Base-by-base conservation (phyloP, 2,329 filamentous ascomycete species). In the Stachybotrys chlorohalonatus region DNA sequence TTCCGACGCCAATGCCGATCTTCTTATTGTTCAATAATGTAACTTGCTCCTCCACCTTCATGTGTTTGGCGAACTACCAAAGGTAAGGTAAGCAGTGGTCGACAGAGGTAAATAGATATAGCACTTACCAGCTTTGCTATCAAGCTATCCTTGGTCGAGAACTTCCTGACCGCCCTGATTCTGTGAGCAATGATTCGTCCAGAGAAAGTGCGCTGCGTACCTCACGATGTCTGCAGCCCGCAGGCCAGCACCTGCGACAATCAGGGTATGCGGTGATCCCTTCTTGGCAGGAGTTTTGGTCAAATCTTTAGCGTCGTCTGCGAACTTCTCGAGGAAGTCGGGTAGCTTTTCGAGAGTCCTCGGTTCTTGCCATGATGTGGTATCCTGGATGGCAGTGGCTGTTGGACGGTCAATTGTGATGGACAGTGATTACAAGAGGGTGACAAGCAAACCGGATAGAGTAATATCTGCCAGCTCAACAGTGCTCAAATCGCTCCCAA, bases 1-100 rank as follows among this genome's bases (percentile, higher is more conserved):
- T 99, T 4, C 94, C 94, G 13, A 96, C 90, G 3, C 88, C 92
- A 59, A 97, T 89, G 31, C 90, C 90, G 11, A 91, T 89, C 57
- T 86, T 85, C 60, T 73, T 77, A 53, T 73, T 78, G 64, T 87
- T 80, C 47, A 95, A 82, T 66, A 88, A 89, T 56, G 86, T 79
- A 53, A 92, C 83, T 39, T 92, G 89, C 63, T 97, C 93, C 53
- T 89, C 83, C 11, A 99, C 73, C 73, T 99, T 99, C 76, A 99
- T 95, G 70, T 99, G 94, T 71, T 99, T 99, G 36, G 94, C 93
- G 70, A 99, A 99, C 67, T 83, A 53, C 4, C 36, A 9, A 5
- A 36, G 24, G 24, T 4, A 24, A 2, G 24, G 24, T 24, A 24
- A 24, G 24, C 24, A 24, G 24, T 24, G 11, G 7, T 6, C 5